Evolutionary conservation across 495 filamentous ascomycete genomes (phyloP).

Genomic region (Penicillium coffeae): DNA sequence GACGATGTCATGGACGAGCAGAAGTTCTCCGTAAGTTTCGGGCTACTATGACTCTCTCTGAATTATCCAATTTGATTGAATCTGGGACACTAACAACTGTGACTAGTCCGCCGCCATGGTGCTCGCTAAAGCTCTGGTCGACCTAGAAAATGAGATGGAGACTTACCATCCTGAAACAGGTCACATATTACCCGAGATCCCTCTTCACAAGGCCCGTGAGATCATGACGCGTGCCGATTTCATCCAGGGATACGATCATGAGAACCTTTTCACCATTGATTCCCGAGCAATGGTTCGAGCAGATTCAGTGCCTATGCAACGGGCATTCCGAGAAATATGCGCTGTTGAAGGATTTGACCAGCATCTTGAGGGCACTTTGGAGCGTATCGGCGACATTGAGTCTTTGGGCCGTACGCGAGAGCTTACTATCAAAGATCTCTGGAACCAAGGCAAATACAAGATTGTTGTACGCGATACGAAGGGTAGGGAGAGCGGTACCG

Average conservation of each 20-base stretch:
- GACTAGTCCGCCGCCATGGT: conserved; percentile 89
- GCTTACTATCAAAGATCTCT: conserved; percentile 80
- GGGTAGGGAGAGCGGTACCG: conserved; percentile 41
- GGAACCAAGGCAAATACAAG: conserved; percentile 74
- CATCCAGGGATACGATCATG: conserved; percentile 84
- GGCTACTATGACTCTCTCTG: too few relatives aligned
- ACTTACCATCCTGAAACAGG: conserved; percentile 61
- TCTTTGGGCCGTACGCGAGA: conserved; percentile 88
- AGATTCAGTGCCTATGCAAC: conserved; percentile 93
- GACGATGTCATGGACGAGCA: conserved; percentile 99
- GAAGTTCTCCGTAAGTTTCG: conserved; percentile 82
- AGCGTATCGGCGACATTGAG: conserved; percentile 86
- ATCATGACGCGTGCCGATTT: conserved; percentile 97
- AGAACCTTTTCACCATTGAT: conserved; percentile 95
- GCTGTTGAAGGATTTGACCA: conserved; percentile 67
- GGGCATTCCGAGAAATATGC: conserved; percentile 82
- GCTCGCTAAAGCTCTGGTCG: conserved; percentile 82
- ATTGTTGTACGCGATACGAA: conserved; percentile 54
- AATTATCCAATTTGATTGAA: too few relatives aligned
- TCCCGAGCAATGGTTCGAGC: conserved; percentile 83
- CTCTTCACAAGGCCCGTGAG: conserved; percentile 79
- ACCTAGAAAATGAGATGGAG: conserved; percentile 67
- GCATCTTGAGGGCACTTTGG: conserved; percentile 75
- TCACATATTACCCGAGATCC: conserved; percentile 76
- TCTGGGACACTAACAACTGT: too few relatives aligned